Conservation (phyloP, 2,329 filamentous ascomycete genomes). For the Pleoardoris graminearum region DNA sequence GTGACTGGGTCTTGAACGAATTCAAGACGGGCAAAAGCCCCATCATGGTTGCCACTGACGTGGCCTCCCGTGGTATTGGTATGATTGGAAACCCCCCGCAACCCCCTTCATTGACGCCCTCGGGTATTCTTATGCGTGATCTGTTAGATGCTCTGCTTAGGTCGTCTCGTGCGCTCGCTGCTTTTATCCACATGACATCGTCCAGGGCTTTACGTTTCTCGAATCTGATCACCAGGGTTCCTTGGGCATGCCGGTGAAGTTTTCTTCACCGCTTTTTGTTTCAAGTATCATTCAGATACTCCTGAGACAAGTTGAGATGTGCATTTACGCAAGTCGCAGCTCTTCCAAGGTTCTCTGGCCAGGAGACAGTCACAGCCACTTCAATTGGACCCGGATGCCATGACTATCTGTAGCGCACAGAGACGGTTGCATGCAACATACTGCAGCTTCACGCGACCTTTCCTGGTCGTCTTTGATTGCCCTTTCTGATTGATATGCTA, state of each 20-base stretch:
- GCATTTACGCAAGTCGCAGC: slow-evolving; percentile 75
- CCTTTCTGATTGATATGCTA: slow-evolving; percentile 65
- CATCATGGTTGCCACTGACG: slow-evolving; percentile 99
- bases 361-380: slow-evolving; percentile 60
- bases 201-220: slow-evolving; percentile 83
- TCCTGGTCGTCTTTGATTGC: slow-evolving; percentile 56
- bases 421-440: slow-evolving; percentile 60
- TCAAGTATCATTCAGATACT: slow-evolving; percentile 68
- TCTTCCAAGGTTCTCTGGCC: slow-evolving; percentile 70
- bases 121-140: slow-evolving; percentile 59
- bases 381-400: slow-evolving; percentile 50
- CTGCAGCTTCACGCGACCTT: slow-evolving; percentile 63
- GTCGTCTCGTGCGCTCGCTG: slow-evolving; percentile 74
- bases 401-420: slow-evolving; percentile 55
- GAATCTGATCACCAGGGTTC: slow-evolving; percentile 79
- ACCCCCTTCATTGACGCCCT: slow-evolving; percentile 36
- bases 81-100: slow-evolving; percentile 72
- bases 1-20: slow-evolving; percentile 98
- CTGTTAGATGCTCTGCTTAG: slow-evolving; percentile 84
- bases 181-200: slow-evolving; percentile 84
- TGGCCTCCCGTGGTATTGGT: slow-evolving; percentile 99
- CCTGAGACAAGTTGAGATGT: slow-evolving; percentile 77
- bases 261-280: slow-evolving; percentile 72
- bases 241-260: slow-evolving; percentile 80
- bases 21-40: slow-evolving; percentile 99